Base-by-base conservation (phyloP, 257 asterid genomes). In the Haberlea rhodopensis region DNA sequence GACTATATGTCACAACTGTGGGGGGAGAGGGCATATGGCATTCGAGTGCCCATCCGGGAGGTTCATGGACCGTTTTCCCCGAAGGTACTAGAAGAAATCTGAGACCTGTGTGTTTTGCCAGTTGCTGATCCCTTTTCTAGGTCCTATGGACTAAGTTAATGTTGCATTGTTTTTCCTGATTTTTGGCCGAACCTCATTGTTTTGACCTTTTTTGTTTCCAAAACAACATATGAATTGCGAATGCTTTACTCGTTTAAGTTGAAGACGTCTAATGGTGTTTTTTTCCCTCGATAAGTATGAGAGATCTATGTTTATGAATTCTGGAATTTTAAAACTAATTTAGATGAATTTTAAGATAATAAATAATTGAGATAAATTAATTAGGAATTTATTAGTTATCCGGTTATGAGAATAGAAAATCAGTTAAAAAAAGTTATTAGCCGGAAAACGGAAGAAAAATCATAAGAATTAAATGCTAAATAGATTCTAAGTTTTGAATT, bases 31-130 rank as follows among this genome's bases (percentile, higher is more conserved):
- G 52, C 97, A 90, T 61, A 53, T 80, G 68, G 95, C 97, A 0
- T 87, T 71, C 27, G 95, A 90, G 66, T 90, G 97, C 25, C 97
- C 97, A 6, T 90, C 97, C 2, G 97, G 84, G 66, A 83, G 97
- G 78, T 65, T 87, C 54, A 57, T 87, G 80, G 94, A 88, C 65
- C 90, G 88, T 8, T 71, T 78, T 22, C 85, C 91, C 0, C 74
- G 95, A 64, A 82, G 95, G 82, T 87, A 84, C 75, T 87, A 82
- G 76, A 8, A 52, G 54, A 20, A 23, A 31, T 34, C 2, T 7
- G n/a, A 24, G 67, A 57, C 51, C 48, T 26, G 9, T 53, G 10
- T 49, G 32, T 22, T 51, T 4, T 22, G 29, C 5, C 11, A 49
- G 54, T 16, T 10, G 16, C 20, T 49, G 48, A 20, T 23, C 23